These are phyloP conservation scores for Aureobasidium sp. DNA, from an alignment of 2,329 filamentous ascomycete species.

Conservation along the genomic window DNA sequence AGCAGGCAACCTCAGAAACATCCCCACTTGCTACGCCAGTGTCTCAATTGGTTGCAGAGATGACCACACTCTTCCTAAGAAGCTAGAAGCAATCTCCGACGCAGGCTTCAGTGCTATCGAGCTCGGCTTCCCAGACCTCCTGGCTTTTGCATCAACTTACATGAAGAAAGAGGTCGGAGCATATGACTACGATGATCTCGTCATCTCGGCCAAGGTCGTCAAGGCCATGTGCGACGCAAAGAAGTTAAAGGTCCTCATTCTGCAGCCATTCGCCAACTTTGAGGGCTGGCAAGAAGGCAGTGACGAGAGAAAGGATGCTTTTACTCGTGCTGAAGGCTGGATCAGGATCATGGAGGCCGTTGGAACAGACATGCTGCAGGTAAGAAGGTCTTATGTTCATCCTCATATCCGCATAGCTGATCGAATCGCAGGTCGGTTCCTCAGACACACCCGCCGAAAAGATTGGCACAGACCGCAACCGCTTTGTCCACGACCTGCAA, in stretches of 20 bases:
- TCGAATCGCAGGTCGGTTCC: conserved; percentile 45
- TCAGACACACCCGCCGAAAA: conserved; percentile 53
- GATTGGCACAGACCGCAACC: conserved; percentile 44
- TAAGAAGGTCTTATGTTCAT: conserved; percentile 28
- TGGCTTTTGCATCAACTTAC: conserved; percentile 51
- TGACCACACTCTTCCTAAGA: conserved; percentile 50
- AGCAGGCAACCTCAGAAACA: conserved; percentile 29
- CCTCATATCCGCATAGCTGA: background rate
- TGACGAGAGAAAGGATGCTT: conserved; percentile 54
- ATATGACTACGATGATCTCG: conserved; percentile 55
- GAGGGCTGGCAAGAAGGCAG: conserved; percentile 63
- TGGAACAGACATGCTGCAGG: conserved; percentile 65
- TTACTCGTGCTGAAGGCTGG: conserved; percentile 59
- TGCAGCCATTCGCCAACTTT: conserved; percentile 71
- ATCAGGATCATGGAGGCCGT: conserved; percentile 62
- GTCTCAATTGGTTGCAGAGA: conserved; percentile 47
- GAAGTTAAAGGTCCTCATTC: conserved; percentile 57
- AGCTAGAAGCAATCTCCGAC: conserved; percentile 55
- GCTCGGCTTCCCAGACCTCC: conserved; percentile 66
- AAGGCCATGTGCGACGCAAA: conserved; percentile 48
- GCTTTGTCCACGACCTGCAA: conserved; percentile 55
- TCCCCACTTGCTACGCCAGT: conserved; percentile 50
- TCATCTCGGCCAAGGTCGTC: conserved; percentile 48
- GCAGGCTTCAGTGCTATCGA: conserved; percentile 65
- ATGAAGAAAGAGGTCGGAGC: conserved; percentile 44